These are phyloP conservation scores for Kalmanozyma brasiliensis DNA, from an alignment of 1,284 basidiomycete species.

Conservation along the genomic window DNA sequence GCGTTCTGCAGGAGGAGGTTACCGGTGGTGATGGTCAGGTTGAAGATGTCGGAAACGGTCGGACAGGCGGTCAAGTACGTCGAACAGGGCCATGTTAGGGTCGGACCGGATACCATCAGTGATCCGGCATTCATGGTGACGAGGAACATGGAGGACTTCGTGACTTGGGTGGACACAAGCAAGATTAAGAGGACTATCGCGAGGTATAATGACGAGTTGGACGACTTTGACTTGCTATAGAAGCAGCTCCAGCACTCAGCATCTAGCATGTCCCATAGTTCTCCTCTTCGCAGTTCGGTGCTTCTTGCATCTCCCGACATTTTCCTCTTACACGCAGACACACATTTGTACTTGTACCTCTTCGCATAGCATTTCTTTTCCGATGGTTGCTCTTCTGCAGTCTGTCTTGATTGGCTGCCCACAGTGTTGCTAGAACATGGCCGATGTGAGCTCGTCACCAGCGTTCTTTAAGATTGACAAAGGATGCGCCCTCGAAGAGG, in stretches of 20 bases:
- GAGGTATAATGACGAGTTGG: conserved; percentile 89
- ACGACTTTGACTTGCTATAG: conserved; percentile 66
- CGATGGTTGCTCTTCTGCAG: not conserved
- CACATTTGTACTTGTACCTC: conserved; percentile 2
- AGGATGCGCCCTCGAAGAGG: too few relatives aligned
- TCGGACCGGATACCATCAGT: conserved; percentile 93
- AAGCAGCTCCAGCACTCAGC: not conserved
- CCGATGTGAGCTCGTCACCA: too few relatives aligned
- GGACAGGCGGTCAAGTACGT: conserved; percentile 97
- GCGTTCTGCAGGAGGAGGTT: conserved; percentile 91
- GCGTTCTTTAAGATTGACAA: too few relatives aligned
- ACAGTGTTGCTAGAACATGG: too few relatives aligned
- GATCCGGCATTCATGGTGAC: conserved; percentile 98
- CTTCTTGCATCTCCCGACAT: not conserved
- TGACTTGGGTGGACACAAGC: conserved; percentile 98
- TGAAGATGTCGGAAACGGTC: conserved; percentile 95
- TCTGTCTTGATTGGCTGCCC: not conserved
- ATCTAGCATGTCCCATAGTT: too few relatives aligned
- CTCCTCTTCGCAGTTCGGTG: too few relatives aligned
- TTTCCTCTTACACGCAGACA: not conserved
- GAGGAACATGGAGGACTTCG: conserved; percentile 95
- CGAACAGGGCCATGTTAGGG: conserved; percentile 96
- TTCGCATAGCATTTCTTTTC: not conserved
- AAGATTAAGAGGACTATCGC: conserved; percentile 96
- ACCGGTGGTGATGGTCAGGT: conserved; percentile 89